A percentile compares a stretch with the other conserved stretches of the same genome.
Conservation (phyloP, 176 grass and related monocot species). For the Triticum turgidum region DNA sequence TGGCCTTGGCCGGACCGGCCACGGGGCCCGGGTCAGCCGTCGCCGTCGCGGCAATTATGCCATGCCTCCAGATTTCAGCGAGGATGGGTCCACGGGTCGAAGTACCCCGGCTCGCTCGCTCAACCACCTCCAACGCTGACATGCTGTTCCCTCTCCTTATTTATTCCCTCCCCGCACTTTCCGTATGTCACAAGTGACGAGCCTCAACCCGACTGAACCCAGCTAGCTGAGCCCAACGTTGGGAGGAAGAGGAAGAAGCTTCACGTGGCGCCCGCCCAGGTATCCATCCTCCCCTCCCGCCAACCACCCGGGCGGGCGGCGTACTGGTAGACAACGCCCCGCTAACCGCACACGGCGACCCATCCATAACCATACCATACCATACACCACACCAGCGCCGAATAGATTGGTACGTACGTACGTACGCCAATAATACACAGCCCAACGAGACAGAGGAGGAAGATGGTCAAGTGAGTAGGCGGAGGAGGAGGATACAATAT, state of each 20-base stretch:
- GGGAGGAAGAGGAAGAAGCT: background rate
- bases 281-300: background rate
- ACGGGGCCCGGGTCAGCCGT: background rate
- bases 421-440: background rate
- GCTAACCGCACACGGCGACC: constrained; percentile 28
- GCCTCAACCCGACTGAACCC: background rate
- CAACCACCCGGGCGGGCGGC: constrained; percentile 14
- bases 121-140: constrained; percentile 45
- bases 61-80: background rate
- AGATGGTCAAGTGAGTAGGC: background rate
- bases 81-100: background rate
- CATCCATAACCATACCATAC: background rate
- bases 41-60: constrained; percentile 18
- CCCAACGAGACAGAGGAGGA: background rate
- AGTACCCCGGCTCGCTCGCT: background rate
- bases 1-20: background rate
- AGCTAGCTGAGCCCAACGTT: background rate
- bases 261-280: constrained; percentile 17
- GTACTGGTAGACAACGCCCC: constrained; percentile 34
- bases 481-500: background rate
- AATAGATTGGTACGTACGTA: background rate
- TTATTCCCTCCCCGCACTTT: constrained; percentile 23
- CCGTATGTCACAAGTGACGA: constrained; percentile 29
- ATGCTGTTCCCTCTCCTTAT: constrained; percentile 17
- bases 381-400: background rate